Base-by-base conservation (phyloP, 106 monocot species). In the Dendrobium catenatum region DNA sequence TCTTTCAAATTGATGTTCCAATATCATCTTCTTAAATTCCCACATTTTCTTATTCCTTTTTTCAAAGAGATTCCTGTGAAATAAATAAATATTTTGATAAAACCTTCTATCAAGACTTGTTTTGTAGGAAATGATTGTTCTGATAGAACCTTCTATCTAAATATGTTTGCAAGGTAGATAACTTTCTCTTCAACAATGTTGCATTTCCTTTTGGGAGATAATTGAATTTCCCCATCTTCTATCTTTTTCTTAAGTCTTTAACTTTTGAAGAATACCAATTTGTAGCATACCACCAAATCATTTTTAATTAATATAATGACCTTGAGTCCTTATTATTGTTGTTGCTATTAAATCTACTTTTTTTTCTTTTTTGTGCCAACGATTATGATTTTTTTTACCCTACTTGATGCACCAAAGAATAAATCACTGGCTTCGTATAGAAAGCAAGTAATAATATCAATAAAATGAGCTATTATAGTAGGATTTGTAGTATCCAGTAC, bases 371-470 rank as follows among this genome's bases (percentile, higher is more conserved):
- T 76, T 37, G 75, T 37, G 40, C 75, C 75, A 76, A 3, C 37
- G 4, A 76, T 76, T 76, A 76, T 33, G 42, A 76, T 3, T 9
- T 31, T 76, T 42, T 78, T 51, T 22, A 9, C 78, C 5, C 17
- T 55, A 78, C 55, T 78, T 78, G 78, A 49, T 78, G 55, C 49
- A 56, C 49, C 33, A 78, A 78, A 55, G 55, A 78, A 9, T 55
- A 55, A 78, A 78, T 78, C 78, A 78, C 58, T 55, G 51, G 54
- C 51, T 78, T 78, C 78, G 1, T 55, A 68, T 68, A 68, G 6
- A 68, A 68, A 31, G 17, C 31, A 31, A 27, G 55, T 3, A 79
- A 29, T 55, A 55, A 55, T 58, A 56, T 56, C 13, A 42, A 58
- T 79, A 41, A 19, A 37, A 37, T 3, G 37, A 37, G 37, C 37